Base-by-base conservation (phyloP, 176 grass and related monocot species). In the Rhipidocladum racemiflorum region DNA sequence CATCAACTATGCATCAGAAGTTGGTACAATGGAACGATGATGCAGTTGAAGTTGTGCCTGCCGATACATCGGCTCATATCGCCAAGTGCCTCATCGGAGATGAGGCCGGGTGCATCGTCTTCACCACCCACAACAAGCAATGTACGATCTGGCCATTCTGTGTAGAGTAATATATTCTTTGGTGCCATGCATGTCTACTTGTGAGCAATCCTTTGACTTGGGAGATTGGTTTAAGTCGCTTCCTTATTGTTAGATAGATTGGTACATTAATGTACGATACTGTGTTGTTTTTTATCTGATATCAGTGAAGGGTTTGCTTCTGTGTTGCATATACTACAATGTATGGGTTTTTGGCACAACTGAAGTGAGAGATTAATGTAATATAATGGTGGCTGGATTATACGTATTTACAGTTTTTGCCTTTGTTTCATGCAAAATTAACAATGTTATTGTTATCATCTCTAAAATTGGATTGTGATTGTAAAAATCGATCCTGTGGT, bases 61-160 rank as follows among this genome's bases (percentile, higher is more conserved):
- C n/a, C n/a, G n/a, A n/a, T n/a, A n/a, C n/a, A n/a, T n/a, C n/a
- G n/a, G n/a, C n/a, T n/a, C n/a, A n/a, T n/a, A n/a, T n/a, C n/a
- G n/a, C 30, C 32, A 91, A 97, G 86, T 97, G 94, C 90, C 76
- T 97, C 40, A 82, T 97, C 72, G 94, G 94, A 32, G 94, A 97
- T 40, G 94, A 97, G 80, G 93, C 91, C 64, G 94, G 94, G 2
- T 87, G 82, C 71, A 85, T 97, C 83, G 80, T 97, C 69, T 97
- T 97, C 91, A 91, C 94, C 20, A 83, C 94, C 23, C 78, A 91
- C 28, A 93, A 97, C 43, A 88, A 97, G 72, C 94, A 97, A 82
- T 91, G 94, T 97, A 85, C 78, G 71, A 60, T 68, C 87, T 81
- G 23, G 12, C 48, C 34, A 65, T 21, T 63, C 21, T 60, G 24